Evolutionary conservation across 2,329 filamentous ascomycete genomes (phyloP), one percentile per base, ranked within the genome.

Genomic region (Monosporascus sp.): DNA sequence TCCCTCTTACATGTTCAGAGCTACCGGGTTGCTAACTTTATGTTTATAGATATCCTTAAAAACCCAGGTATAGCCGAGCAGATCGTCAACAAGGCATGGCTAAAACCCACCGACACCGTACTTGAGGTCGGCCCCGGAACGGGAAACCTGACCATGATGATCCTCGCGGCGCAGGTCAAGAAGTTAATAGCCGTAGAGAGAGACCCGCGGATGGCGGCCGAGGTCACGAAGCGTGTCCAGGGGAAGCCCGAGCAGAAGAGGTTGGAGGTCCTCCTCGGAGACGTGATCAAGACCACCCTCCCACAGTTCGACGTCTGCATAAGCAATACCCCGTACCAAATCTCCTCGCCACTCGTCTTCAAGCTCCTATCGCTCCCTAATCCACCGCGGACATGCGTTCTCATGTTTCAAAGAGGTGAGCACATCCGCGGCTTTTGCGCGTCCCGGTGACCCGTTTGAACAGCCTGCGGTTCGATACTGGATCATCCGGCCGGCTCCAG

Each of bases 181-280:
- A 89, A 89, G 60, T 74, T 79, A 25, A 87, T 92, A 50, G 89
- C 89, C 4, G 89, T 97, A 49, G 94, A 99, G 75, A 81, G 97
- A 69, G 94, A 99, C 73, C 92, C 94, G 20, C 82, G 94, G 66
- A 97, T 97, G 94, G 91, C 90, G 14, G 93, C 93, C 54, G 94
- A 97, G 74, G 82, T 97, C 58, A 94, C 90, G 46, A 96, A 95
- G 73, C 88, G 93, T 64, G 92, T 97, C 8, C 92, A 97, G 71
- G 92, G 90, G 20, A 95, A 87, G 44, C 90, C 92, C 0, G 81
- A 87, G 61, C 87, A 89, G 68, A 91, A 90, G 69, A 85, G 90
- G 59, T 76, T 99, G 38, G 91, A 97, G 62, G 85, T 97, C 38
- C 76, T 97, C 49, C 76, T 99, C 7, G 94, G 94, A 43, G 94